Evolutionary conservation across 371 early-diverging fungal genomes (phyloP), one percentile per base, ranked within the genome.

Genomic region (Mucor sp.): DNA sequence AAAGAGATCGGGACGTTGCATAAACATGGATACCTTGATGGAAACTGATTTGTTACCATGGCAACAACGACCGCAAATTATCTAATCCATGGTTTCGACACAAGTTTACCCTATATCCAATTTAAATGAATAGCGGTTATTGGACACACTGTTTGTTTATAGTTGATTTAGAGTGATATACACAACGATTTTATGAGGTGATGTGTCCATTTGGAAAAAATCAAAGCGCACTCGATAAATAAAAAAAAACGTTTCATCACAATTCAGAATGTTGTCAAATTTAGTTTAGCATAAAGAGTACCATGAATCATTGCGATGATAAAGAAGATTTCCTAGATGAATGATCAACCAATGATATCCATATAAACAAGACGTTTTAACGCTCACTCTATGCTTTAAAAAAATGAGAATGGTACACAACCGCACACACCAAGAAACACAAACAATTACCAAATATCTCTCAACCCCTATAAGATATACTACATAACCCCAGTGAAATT

Each of bases 381-480:
- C 48, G 3, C 21, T 50, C 23, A 25, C 11, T 21, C 50, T 50
- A 23, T 12, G 25, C 25, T 2, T 8, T 23, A 48, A 12, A n/a
- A 50, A 50, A 25, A 19, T 23, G 50, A 50, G 23, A 50, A 50
- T 50, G 50, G 50, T 50, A 23, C 50, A 50, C 50, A 50, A 50
- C 50, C 50, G 50, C 50, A 44, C 50, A 50, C 50, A 50, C 44
- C 44, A 44, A 44, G 44, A 44, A 44, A 44, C 44, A 44, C 44
- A 50, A 50, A 50, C 50, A 50, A 50, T 50, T 50, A 25, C 50
- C 50, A 50, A 50, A 21, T 50, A 50, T 11, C 50, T 44, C 25
- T 12, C 21, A 37, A 37, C 50, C 25, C 50, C 50, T 50, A 50
- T 50, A 25, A 37, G 11, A 37, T 37, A 37, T 37, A 37, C 37